Evolutionary conservation across 106 monocot species (phyloP), one percentile per base, ranked within the genome.

Genomic region (Allium sativum): DNA sequence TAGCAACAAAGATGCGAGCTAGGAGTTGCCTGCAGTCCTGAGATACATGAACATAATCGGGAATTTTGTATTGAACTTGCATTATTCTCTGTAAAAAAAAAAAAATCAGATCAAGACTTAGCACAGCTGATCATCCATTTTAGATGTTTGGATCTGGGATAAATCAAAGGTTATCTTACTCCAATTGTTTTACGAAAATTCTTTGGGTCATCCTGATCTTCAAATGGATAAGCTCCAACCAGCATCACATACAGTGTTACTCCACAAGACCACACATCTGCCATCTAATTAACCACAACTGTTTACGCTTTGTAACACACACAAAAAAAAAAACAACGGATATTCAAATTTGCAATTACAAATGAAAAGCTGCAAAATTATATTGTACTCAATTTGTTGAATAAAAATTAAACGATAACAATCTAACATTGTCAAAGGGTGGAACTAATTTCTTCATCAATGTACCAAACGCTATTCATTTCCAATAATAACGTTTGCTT

Each of bases 181-280:
- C 65, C 69, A 19, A 90, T 85, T 47, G 89, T 90, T 60, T 85
- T 90, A 47, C 85, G 76, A 62, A 90, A 81, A 68, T 90, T 90
- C 73, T 70, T 90, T 0, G 89, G 85, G 64, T 89, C 89, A 12
- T 82, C 61, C 14, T 71, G 89, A 70, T 89, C 89, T 64, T 89
- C 89, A 64, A 89, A 90, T 10, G 89, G 89, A 64, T 90, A 90
- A n/a, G 82, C 85, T 50, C 89, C 89, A 9, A 90, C 89, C 58
- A 90, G 85, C 89, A 90, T 90, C 40, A 90, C 89, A 48, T 90
- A 90, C 2, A 90, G 76, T 55, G 89, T 90, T 48, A 90, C 89
- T 42, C 89, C 89, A 68, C 89, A 80, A 15, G 82, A 83, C 83
- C 87, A 83, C 3, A 88, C 83, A 67, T 88, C 86, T 65, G 86